Conservation (phyloP, 176 grass and related monocot genomes). For the Avena insularis region DNA sequence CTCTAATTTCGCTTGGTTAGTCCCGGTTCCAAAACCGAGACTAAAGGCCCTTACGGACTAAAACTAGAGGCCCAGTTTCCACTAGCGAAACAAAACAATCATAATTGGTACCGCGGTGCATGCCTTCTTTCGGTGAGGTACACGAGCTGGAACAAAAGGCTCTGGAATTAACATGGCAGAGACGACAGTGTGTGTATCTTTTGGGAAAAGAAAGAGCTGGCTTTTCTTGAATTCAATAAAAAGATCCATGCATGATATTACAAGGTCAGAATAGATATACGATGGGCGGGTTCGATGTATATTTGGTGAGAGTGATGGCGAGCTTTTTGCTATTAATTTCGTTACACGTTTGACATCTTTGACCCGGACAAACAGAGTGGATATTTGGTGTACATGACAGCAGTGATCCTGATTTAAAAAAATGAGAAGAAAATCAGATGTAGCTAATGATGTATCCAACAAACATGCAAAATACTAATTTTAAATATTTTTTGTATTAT, state of each 20-base stretch:
- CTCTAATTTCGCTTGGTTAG: too few relatives aligned
- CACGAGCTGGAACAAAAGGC: not conserved
- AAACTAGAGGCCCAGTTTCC: too few relatives aligned
- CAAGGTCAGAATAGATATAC: not conserved
- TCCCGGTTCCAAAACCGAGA: too few relatives aligned
- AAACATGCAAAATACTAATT: too few relatives aligned
- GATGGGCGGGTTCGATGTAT: not conserved
- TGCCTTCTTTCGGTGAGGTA: not conserved
- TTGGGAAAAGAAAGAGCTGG: not conserved
- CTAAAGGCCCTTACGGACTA: too few relatives aligned
- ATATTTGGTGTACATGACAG: too few relatives aligned
- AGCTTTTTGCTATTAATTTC: not conserved
- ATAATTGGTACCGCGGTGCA: not conserved
- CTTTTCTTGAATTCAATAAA: not conserved
- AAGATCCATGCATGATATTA: not conserved
- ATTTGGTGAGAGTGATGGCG: not conserved
- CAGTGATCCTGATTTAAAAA: too few relatives aligned
- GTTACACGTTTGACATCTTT: not conserved
- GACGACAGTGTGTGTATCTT: not conserved
- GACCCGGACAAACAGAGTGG: not conserved
- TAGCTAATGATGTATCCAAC: too few relatives aligned
- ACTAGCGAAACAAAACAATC: not conserved
- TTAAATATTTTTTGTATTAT: too few relatives aligned
- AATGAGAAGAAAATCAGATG: too few relatives aligned
- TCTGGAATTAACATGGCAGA: constrained; percentile 2